Evolutionary conservation across 306 rosid genomes (phyloP), one percentile per base, ranked within the genome.

Genomic region (Oxytropis ochrocephala): DNA sequence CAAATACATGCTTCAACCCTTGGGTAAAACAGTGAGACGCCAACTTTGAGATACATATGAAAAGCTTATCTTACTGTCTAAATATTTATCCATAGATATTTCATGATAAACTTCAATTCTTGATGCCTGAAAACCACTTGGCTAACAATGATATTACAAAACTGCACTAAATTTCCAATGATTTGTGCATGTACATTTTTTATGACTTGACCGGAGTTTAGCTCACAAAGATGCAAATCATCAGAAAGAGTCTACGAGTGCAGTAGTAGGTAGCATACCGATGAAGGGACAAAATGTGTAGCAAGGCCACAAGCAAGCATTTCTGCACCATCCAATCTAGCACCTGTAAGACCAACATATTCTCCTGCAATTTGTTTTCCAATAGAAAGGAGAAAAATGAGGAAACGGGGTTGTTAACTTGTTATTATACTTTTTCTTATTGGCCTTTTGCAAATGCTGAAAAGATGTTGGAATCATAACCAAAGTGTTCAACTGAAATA

Each of bases 301-400:
- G 97, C 97, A 85, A 94, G 98, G 72, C 95, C 95, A 73, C 96
- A 90, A 3, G 83, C 86, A 83, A 94, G 88, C 98, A 94, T 87
- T 87, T 94, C 97, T 62, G 97, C 95, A 78, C 91, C 97, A 87
- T 90, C 90, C 90, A 94, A 80, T 81, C 97, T 85, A 46, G 96
- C 75, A 68, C 97, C 95, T 1, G 92, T 87, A 65, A 94, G 95
- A 79, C 97, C 97, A 76, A 79, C 90, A 81, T 90, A 90, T 78
- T 94, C 98, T 55, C 98, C 98, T 94, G 96, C 89, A 78, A 67
- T 72, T 56, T 75, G 79, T 75, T 72, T 56, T 17, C 49, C 49
- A 61, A 21, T 8, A 70, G 42, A 59, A 69, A 71, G 46, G 67
- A 75, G 66, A 44, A 59, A 70, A 75, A 61, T 8, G 52, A 5